Evolutionary conservation across 768 basidiomycete genomes (phyloP).

Genomic region (Tricholoma terreum): DNA sequence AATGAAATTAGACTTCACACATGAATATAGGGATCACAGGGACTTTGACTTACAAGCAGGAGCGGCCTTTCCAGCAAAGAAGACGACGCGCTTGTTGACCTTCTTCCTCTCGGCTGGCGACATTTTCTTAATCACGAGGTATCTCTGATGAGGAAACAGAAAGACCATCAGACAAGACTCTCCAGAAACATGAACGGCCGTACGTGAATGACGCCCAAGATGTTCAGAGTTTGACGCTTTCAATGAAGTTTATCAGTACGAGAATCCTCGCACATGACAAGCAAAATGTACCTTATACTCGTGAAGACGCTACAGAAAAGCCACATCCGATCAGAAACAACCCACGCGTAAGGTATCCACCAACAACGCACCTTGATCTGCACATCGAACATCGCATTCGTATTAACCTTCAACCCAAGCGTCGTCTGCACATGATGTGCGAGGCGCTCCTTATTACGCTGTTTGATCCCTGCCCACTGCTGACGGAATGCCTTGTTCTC

Average conservation of each 20-base stretch:
- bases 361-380: slow-evolving; percentile 66
- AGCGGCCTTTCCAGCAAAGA: slow-evolving; percentile 97
- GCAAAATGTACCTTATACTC: slow-evolving; percentile 71
- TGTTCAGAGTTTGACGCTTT: slow-evolving; percentile 91
- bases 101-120: slow-evolving; percentile 76
- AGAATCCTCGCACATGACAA: neutral
- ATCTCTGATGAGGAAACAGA: slow-evolving; percentile 48
- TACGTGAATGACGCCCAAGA: slow-evolving; percentile 85
- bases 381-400: slow-evolving; percentile 84
- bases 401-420: slow-evolving; percentile 69
- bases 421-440: slow-evolving; percentile 71
- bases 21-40: neutral
- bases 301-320: slow-evolving; percentile 67
- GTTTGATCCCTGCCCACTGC: slow-evolving; percentile 84
- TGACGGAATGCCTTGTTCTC: slow-evolving; percentile 75
- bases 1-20: slow-evolving; percentile 3
- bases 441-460: slow-evolving; percentile 86
- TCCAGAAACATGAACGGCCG: slow-evolving; percentile 18
- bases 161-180: neutral
- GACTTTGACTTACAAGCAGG: slow-evolving; percentile 82
- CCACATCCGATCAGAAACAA: neutral
- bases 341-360: neutral
- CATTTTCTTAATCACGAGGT: slow-evolving; percentile 78
- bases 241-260: neutral
- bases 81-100: slow-evolving; percentile 81